Base-by-base conservation (phyloP, 225 moss, liverwort and hornwort species). In the Ulota crispa region DNA sequence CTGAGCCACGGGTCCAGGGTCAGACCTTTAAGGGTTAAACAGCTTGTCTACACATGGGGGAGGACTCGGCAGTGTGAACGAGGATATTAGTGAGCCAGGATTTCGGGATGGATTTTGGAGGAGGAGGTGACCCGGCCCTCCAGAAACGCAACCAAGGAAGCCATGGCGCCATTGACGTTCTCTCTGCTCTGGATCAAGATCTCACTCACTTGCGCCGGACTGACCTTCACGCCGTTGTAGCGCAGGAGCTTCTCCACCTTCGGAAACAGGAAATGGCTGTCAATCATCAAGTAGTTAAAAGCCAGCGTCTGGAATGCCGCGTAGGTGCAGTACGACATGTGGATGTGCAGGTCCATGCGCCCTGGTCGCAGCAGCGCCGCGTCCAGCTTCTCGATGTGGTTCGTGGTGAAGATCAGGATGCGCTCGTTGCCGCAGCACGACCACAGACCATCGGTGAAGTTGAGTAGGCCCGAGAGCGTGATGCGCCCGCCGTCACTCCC, bases 401-500 rank as follows among this genome's bases (percentile, higher is more conserved):
- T 96, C 6, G 96, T 96, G 8, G 95, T 96, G 92, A 96, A 96
- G 32, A 96, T 82, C 65, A 96, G 81, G 64, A 96, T 93, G 54
- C 95, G 83, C 76, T 96, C 94, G 42, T 88, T 82, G 45, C 94
- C 95, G 64, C 95, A 93, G 73, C 89, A 92, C 14, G 95, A 96
- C 95, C 95, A 96, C 4, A 96, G 82, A 14, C 95, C 95, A 41
- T 96, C 95, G 23, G 93, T 88, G 81, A 96, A 94, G 76, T 96
- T 96, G 7, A 96, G 87, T 6, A 96, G 85, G 15, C 95, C 95
- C 0, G 95, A 96, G 2, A 96, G 88, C 4, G 95, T 96, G 54
- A 96, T 90, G 81, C 87, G 85, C 26, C 90, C 87, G 8, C 84
- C 85, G 23, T 91, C 91, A 3, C 42, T 70, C 16, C 75, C 75